Base-by-base conservation (phyloP, 2,329 filamentous ascomycete genomes). In the Fusarium sp. region DNA sequence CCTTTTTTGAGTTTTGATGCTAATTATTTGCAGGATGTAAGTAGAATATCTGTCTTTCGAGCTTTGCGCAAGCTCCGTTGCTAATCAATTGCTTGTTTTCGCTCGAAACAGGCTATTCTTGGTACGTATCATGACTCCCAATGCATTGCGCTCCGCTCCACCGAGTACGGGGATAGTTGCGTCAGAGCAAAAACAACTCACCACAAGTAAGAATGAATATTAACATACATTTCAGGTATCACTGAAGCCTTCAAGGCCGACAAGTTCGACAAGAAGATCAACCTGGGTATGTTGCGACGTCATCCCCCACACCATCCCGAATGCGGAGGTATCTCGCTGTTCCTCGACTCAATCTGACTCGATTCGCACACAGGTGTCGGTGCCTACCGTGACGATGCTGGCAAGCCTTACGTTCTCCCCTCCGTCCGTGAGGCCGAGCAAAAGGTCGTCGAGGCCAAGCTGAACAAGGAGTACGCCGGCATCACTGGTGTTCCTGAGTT, bases 201-300 rank as follows among this genome's bases (percentile, higher is more conserved):
- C 31, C 20, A 52, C 17, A 42, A 42, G 44, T 34, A 46, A 44
- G 53, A 43, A 63, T 62, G 50, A 58, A 28, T 36, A 42, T 75
- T 78, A 76, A 77, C 68, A 61, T 24, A 11, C 34, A 26, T 56
- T 22, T 54, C 72, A 91, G 92, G 93, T 81, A 94, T 99, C 84
- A 98, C 96, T 69, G 96, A 99, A 86, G 96, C 96, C 66, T 99
- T 96, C 92, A 99, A 98, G 88, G 95, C 95, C 82, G 96, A 99
- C 81, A 88, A 86, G 77, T 95, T 97, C 83, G 85, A 90, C 69
- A 90, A 97, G 86, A 99, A 98, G 90, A 98, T 99, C 87, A 98
- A 98, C 86, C 86, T 99, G 67, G 96, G 92, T 92, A 84, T 78
- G 87, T 76, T 59, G 54, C 53, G 65, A 54, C 58, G 36, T 62